Base-by-base conservation (phyloP, 805 yeast species). In the Spathaspora boniae region DNA sequence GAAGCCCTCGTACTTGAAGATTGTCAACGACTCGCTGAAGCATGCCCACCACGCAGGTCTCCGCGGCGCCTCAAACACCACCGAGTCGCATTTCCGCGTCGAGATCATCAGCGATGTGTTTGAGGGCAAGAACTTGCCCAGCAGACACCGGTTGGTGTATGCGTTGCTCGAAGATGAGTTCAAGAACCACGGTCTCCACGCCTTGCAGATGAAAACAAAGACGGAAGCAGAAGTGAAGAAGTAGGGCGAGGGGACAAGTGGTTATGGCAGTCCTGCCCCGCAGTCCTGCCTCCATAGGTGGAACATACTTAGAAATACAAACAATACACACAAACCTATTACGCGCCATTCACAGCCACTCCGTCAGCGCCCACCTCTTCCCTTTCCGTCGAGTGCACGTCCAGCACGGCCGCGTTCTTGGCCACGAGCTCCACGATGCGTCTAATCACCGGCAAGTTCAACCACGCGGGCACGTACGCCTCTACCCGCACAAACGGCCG, bases 391-490 rank as follows among this genome's bases (percentile, higher is more conserved):
- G 29, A 40, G 16, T 34, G 42, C 6, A 56, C 54, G 43, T 80
- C 85, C 56, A 79, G 86, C 9, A 72, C 86, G 16, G 83, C 71
- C 12, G 91, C 94, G 54, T 82, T 83, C 61, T 79, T 82, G 9
- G 95, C 86, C 31, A 84, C 91, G 48, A 93, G 70, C 57, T 89
- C 96, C 26, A 89, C 86, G 31, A 93, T 79, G 60, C 93, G 74
- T 67, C 94, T 83, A 24, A 94, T 81, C 26, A 77, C 81, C 29
- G 98, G 98, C 45, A 89, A 77, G 48, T 82, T 85, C 62, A 93
- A 69, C 86, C 94, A 86, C 1, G 95, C 89, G 26, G 98, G 98
- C 43, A 93, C 91, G 54, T 89, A 93, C 12, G 95, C 88, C 65
- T 86, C 87, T 49, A 82, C 81, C 54, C 85, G 68, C 53, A 84